Base-by-base conservation (phyloP, 2,329 filamentous ascomycete genomes). In the Capronia americana region DNA sequence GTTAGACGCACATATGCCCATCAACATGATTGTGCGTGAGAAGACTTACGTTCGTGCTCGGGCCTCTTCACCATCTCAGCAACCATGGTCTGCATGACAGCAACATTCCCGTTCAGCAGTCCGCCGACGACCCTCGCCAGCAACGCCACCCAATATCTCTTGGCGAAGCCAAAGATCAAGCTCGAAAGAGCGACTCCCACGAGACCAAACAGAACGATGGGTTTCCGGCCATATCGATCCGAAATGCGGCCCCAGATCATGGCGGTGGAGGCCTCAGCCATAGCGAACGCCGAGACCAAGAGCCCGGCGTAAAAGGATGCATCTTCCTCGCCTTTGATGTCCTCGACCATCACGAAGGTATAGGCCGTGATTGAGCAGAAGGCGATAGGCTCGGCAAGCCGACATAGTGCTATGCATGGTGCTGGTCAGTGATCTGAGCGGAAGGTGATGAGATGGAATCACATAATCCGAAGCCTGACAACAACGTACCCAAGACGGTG, bases 41-140 rank as follows among this genome's bases (percentile, higher is more conserved):
- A 32, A 41, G 55, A 67, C 75, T 60, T 69, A 76, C 76, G 79
- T 64, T 82, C 80, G 63, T 81, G 79, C 54, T 80, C 78, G 0
- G 80, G 80, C 76, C 91, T 89, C 59, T 84, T 82, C 32, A 92
- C 86, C 50, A 90, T 88, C 76, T 92, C 90, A 1, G 86, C 85
- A 53, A 91, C 89, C 85, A 91, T 89, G 6, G 88, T 91, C 67
- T 89, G 81, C 87, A 92, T 89, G 4, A 92, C 88, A 0, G 89
- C 89, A 1, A 91, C 85, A 74, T 92, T 92, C 1, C 89, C 90
- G 74, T 92, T 92, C 55, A 91, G 76, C 6, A 85, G 79, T 0
- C 91, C 91, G 0, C 89, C 90, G 14, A 82, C 72, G 57, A 80
- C 79, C 5, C 80, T 71, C 12, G 79, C 80, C 14, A 80, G 70